Conservation (phyloP, 176 grass and related monocot genomes). For the Themeda triandra region DNA sequence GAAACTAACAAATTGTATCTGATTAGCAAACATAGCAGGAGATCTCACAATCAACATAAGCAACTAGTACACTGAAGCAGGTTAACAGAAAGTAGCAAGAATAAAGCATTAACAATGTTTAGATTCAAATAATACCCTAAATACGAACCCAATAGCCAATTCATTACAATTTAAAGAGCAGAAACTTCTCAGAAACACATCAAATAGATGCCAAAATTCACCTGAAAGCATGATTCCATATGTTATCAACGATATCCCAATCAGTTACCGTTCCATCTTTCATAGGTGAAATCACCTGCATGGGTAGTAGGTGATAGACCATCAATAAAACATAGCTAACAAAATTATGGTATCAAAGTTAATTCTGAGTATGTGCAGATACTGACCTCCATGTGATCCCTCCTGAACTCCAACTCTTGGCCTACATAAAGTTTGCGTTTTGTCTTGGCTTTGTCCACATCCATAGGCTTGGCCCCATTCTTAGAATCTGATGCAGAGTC, state of each 20-base stretch:
- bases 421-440: slow-evolving; percentile 88
- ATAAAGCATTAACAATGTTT: neutral
- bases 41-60: slow-evolving; percentile 2
- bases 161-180: neutral
- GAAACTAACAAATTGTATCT: neutral
- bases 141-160: neutral
- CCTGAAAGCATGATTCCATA: slow-evolving; percentile 99
- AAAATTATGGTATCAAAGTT: slow-evolving; percentile 6
- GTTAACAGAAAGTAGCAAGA: neutral
- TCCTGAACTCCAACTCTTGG: slow-evolving; percentile 91
- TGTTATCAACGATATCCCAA: slow-evolving; percentile 95
- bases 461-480: slow-evolving; percentile 63
- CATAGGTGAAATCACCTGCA: slow-evolving; percentile 87
- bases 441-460: slow-evolving; percentile 71
- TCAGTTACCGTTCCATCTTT: slow-evolving; percentile 92
- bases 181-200: neutral
- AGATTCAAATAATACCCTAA: slow-evolving; percentile 11
- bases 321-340: slow-evolving; percentile 18
- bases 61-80: neutral
- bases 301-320: neutral
- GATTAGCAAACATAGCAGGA: neutral
- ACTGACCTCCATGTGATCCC: slow-evolving; percentile 95
- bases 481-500: slow-evolving; percentile 73
- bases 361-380: neutral
- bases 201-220: slow-evolving; percentile 27